Conservation (phyloP, 495 filamentous ascomycete genomes). For the Cercophora samala region DNA sequence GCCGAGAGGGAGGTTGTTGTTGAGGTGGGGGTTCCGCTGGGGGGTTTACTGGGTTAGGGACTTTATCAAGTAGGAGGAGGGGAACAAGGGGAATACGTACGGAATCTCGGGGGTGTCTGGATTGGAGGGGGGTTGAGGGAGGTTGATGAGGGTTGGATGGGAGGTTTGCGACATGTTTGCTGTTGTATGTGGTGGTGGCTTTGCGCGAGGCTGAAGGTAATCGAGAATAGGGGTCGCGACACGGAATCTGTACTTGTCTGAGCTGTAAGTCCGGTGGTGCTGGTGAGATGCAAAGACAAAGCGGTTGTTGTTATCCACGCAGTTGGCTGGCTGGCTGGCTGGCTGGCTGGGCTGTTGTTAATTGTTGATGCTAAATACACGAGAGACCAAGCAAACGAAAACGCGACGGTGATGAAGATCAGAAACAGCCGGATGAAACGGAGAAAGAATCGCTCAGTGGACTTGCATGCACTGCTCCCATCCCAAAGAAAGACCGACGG, state of each 20-base stretch:
- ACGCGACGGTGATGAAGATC: neutral
- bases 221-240: neutral
- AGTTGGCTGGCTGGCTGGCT: neutral
- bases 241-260: neutral
- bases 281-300: neutral
- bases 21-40: conserved; percentile 86
- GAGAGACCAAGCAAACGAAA: neutral
- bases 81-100: neutral
- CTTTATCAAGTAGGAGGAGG: too few species aligned
- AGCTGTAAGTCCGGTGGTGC: neutral
- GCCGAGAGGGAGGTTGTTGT: conserved; percentile 81
- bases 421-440: conserved; percentile 6
- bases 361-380: neutral
- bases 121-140: conserved; percentile 78
- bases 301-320: neutral
- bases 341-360: too few species aligned
- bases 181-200: conserved; percentile 5
- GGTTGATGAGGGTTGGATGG: conserved; percentile 72
- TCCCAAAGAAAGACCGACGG: neutral
- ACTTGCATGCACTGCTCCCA: neutral
- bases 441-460: neutral
- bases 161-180: conserved; percentile 41
- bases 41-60: neutral
- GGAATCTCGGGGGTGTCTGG: conserved; percentile 80
- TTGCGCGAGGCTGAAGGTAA: neutral